Base-by-base conservation (phyloP, 2,329 filamentous ascomycete species). In the Colletotrichum destructivum region DNA sequence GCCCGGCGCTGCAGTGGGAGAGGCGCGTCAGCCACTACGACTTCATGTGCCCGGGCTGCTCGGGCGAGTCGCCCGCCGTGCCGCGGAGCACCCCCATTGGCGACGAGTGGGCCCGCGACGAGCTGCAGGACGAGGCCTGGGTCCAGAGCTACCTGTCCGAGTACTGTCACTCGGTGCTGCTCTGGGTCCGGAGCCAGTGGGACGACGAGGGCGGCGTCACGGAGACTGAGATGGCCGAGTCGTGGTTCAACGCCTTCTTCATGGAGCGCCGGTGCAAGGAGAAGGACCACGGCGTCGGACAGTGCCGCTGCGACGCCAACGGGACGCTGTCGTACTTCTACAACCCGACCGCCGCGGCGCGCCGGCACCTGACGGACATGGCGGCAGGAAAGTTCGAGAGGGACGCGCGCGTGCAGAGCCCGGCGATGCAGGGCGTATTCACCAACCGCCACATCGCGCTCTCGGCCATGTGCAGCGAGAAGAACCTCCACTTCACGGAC, bases 231-330 rank as follows among this genome's bases (percentile, higher is more conserved):
- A 44, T 71, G 42, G 15, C 26, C n/a, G 46, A 62, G 23, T 40
- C 63, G 47, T 63, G 61, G 61, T 66, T 61, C 15, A 68, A 54
- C 23, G 23, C 61, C 35, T 57, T 72, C 21, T 72, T 61, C 56
- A 51, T 61, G 26, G 73, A 74, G 63, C 54, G 63, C 6, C 62
- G 62, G 38, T 74, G 73, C 64, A 74, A 74, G 61, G 67, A 73
- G 49, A 15, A 69, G 23, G 52, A 49, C 51, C 73, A 74, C 15
- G 26, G 55, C 18, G 47, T 57, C 18, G 51, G 62, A 11, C 23
- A 16, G 11, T 74, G 73, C 62, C n/a, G 38, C 2, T 74, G 73
- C 68, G 71, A 72, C 49, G 64, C 73, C 31, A 62, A 62, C 67
- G 59, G 62, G 16, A 61, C 72, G 35, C 49, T 62, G 15, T 31